phyloP scores from a whole-genome alignment of 2,329 filamentous ascomycete genomes.

The Talaromyces sp. region DNA sequence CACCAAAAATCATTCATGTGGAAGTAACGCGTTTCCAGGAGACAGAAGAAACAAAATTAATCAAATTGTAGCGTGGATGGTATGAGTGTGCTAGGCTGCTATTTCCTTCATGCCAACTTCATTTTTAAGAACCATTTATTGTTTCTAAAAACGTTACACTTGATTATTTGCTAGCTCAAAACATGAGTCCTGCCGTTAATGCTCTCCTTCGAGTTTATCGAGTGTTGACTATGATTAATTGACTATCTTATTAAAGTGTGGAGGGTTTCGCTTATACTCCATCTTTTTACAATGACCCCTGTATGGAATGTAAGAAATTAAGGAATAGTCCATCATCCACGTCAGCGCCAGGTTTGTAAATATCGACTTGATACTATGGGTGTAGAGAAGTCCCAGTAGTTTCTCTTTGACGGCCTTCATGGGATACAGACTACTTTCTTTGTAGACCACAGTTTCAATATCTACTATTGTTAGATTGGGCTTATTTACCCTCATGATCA shows the following conservation, averaged over 20 bases:
- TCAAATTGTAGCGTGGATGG: background rate
- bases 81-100: background rate
- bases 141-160: background rate
- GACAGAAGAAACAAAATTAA: background rate
- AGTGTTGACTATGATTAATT: background rate
- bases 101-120: background rate
- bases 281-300: background rate
- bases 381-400: background rate
- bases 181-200: background rate
- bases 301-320: background rate
- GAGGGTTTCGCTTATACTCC: background rate
- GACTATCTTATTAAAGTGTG: background rate
- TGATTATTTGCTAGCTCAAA: background rate
- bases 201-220: background rate
- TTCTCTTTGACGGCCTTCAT: background rate
- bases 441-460: background rate
- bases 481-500: background rate
- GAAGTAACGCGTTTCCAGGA: background rate
- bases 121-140: background rate
- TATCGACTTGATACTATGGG: background rate
- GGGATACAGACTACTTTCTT: background rate
- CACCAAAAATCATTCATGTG: background rate
- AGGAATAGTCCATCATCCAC: background rate
- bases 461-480: background rate
- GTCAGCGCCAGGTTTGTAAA: background rate